Evolutionary conservation across 208 protist genomes (phyloP).

Genomic region (Wallacemonas sp.): DNA sequence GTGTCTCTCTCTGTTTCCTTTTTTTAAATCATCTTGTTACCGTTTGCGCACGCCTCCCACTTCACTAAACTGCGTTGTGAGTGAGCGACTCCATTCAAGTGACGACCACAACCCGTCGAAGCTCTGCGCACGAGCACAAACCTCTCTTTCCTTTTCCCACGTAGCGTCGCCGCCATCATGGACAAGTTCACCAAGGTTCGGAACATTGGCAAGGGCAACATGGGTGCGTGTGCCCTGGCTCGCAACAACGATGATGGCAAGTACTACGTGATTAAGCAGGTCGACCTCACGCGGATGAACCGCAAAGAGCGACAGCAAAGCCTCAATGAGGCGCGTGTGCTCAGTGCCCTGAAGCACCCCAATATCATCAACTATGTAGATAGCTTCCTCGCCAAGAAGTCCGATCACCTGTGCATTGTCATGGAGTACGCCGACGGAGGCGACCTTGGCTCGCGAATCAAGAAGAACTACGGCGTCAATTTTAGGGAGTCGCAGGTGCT

Average conservation of each 20-base stretch:
- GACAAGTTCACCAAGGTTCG: slow-evolving; percentile 92
- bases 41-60: too few relatives aligned
- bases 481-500: slow-evolving; percentile 86
- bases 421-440: slow-evolving; percentile 94
- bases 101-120: too few relatives aligned
- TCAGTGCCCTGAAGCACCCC: slow-evolving; percentile 90
- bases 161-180: slow-evolving; percentile 46
- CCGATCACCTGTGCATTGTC: slow-evolving; percentile 92
- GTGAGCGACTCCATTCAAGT: too few relatives aligned
- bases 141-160: too few relatives aligned
- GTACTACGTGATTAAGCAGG: slow-evolving; percentile 94
- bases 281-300: slow-evolving; percentile 87
- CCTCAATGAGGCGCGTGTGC: slow-evolving; percentile 90
- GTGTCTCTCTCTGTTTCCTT: too few relatives aligned
- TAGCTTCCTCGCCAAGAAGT: slow-evolving; percentile 89
- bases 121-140: too few relatives aligned
- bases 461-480: slow-evolving; percentile 76
- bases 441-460: slow-evolving; percentile 79
- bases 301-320: slow-evolving; percentile 90
- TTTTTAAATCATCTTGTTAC: too few relatives aligned
- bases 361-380: slow-evolving; percentile 95
- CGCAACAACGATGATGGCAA: slow-evolving; percentile 92
- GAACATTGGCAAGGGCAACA: slow-evolving; percentile 94
- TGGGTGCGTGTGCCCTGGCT: slow-evolving; percentile 92
- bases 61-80: too few relatives aligned